Conservation (phyloP, 352 stramenopile species). For the Pythium apleroticum region DNA sequence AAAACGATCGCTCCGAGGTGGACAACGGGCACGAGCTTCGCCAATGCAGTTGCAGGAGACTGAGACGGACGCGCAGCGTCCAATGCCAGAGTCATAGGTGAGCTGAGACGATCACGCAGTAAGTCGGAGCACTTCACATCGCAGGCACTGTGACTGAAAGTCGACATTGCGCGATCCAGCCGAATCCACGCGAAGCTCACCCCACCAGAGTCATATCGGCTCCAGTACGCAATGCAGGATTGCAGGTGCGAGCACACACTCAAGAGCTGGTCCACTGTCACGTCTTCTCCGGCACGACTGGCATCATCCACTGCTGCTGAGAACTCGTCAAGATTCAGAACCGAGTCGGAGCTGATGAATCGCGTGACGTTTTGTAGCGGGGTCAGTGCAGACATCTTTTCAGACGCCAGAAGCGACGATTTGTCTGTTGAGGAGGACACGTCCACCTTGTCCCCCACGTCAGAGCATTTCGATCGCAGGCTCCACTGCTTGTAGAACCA, state of each 20-base stretch:
- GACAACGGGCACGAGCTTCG: constrained; percentile 11
- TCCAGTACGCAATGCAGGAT: constrained; percentile 2
- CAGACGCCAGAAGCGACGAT: background rate
- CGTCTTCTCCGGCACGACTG: constrained; percentile 8
- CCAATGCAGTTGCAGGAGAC: constrained; percentile 5
- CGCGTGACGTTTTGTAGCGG: background rate
- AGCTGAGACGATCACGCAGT: constrained; percentile 10
- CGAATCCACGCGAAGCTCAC: constrained; percentile 9
- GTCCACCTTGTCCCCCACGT: background rate
- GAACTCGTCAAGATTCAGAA: background rate
- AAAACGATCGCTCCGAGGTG: constrained; percentile 10
- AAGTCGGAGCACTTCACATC: background rate
- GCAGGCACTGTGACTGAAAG: background rate
- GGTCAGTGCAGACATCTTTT: background rate
- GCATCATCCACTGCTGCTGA: background rate
- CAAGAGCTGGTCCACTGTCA: background rate
- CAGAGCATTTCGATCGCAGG: background rate
- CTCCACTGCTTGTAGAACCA: background rate
- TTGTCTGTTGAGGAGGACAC: background rate
- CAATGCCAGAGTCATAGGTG: background rate
- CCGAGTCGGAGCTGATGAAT: background rate
- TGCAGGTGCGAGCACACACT: constrained; percentile 7
- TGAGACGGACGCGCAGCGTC: constrained; percentile 5
- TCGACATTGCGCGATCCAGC: constrained; percentile 3
- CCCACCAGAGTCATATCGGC: background rate